These are phyloP conservation scores for Pyrenochaeta sp. DNA, from an alignment of 2,329 filamentous ascomycete genomes.

Conservation along the genomic window DNA sequence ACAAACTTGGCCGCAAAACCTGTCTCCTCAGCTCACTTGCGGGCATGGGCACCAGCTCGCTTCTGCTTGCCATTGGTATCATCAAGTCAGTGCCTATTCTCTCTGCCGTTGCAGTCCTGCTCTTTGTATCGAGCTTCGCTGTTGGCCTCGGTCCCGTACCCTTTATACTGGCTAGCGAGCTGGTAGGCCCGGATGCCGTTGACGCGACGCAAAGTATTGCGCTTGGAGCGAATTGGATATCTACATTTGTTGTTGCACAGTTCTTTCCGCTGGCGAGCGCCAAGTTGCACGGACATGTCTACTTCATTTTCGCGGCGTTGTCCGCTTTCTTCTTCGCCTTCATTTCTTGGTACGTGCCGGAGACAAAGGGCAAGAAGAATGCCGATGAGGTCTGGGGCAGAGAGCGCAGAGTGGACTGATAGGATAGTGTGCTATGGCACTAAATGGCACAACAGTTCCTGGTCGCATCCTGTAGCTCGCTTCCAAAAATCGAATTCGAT, in stretches of 20 bases:
- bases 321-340: slow-evolving; percentile 75
- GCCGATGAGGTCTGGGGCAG: slow-evolving; percentile 92
- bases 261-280: slow-evolving; percentile 91
- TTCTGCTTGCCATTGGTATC: slow-evolving; percentile 83
- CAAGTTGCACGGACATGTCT: slow-evolving; percentile 82
- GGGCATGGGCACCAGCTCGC: slow-evolving; percentile 82
- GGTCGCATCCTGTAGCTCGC: neutral
- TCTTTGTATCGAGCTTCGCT: slow-evolving; percentile 90
- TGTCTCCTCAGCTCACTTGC: slow-evolving; percentile 83
- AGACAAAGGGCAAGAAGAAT: slow-evolving; percentile 85
- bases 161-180: slow-evolving; percentile 90
- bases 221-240: slow-evolving; percentile 84
- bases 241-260: slow-evolving; percentile 91
- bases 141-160: slow-evolving; percentile 92
- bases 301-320: slow-evolving; percentile 86
- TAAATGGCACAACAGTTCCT: neutral
- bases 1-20: slow-evolving; percentile 85
- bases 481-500: no score
- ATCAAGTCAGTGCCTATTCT: slow-evolving; percentile 74
- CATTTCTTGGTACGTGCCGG: slow-evolving; percentile 78
- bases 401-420: slow-evolving; percentile 50
- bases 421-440: neutral
- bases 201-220: slow-evolving; percentile 91
- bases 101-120: slow-evolving; percentile 80
- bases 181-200: slow-evolving; percentile 89